These are phyloP conservation scores for Zea luxurians DNA, from an alignment of 176 grass and related monocot genomes.

Conservation along the genomic window DNA sequence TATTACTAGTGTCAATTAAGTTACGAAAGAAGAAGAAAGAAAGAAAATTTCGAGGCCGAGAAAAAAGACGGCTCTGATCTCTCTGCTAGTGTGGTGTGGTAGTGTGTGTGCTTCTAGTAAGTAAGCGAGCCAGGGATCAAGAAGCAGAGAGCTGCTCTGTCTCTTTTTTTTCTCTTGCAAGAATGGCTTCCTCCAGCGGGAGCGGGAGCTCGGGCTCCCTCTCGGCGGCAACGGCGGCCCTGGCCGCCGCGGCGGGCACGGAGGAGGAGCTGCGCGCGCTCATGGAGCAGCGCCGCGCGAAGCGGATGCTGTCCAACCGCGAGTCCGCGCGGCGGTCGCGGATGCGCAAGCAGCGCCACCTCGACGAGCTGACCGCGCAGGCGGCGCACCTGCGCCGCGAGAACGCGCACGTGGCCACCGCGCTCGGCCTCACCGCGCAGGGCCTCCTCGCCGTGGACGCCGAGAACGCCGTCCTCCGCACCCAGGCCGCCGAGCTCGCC, in stretches of 20 bases:
- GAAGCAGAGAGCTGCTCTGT: background rate
- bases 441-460: slow-evolving; percentile 65
- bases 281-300: slow-evolving; percentile 69
- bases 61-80: slow-evolving; percentile 1
- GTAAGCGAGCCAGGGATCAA: background rate
- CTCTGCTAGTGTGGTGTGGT: background rate
- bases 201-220: slow-evolving; percentile 53
- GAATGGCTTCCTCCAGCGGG: slow-evolving; percentile 87
- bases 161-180: slow-evolving; percentile 22
- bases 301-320: slow-evolving; percentile 89
- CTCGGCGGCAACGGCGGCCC: slow-evolving; percentile 35
- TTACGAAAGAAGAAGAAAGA: background rate
- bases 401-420: slow-evolving; percentile 63
- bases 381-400: slow-evolving; percentile 62
- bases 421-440: slow-evolving; percentile 62
- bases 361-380: slow-evolving; percentile 79
- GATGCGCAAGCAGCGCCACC: slow-evolving; percentile 90
- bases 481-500: slow-evolving; percentile 69
- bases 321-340: slow-evolving; percentile 87
- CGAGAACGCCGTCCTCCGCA: slow-evolving; percentile 87
- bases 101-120: background rate
- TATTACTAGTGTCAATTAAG: background rate
- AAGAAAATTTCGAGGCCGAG: slow-evolving; percentile 7
- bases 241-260: slow-evolving; percentile 40
- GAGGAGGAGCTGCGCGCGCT: slow-evolving; percentile 62